Evolutionary conservation across 2,329 filamentous ascomycete species (phyloP), one percentile per base, ranked within the genome.

Genomic region (Xylariaceae sp.): DNA sequence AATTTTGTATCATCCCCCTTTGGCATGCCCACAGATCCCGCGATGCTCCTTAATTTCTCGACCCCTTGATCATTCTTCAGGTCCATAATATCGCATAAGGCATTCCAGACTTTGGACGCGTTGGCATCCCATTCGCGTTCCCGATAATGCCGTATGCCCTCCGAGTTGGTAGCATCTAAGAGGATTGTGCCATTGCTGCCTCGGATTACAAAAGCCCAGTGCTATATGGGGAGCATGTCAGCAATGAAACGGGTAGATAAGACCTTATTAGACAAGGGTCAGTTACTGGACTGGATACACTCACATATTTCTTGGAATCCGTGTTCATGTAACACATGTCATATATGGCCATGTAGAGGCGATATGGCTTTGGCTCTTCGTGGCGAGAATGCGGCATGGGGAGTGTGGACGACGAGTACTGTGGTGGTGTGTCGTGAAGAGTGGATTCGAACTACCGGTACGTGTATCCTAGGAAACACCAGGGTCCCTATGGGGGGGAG

Each of bases 11-110:
- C 28, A 1, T 47, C 34, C 4, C n/a, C 3, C 26, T 19, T 7
- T 3, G 26, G 17, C 4, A 34, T 41, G 17, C 34, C 26, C 19
- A 24, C 34, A 9, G 26, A 47, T 47, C 41, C 43, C 5, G 36
- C 19, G 28, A 53, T 31, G 6, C 16, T 2, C 7, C 40, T 19
- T 11, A 47, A 6, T 16, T 17, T 1, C 16, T 53, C 14, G 28
- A 40, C 21, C 3, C 51, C 51, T 8, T 16, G 3, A 7, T 53
- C 41, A 11, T 53, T 34, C 16, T 14, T 17, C n/a, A 47, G 14
- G 6, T 47, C 43, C 43, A 53, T 46, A 14, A 39, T 24, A n/a
- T 53, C 50, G 33, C 41, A 53, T 24, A 46, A 39, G 3, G 39
- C 24, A 39, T 31, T 31, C 4, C 21, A 31, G 6, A 31, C 31